Base-by-base conservation (phyloP, 108 stramenopile species). In the Fragilaria crotonensis region DNA sequence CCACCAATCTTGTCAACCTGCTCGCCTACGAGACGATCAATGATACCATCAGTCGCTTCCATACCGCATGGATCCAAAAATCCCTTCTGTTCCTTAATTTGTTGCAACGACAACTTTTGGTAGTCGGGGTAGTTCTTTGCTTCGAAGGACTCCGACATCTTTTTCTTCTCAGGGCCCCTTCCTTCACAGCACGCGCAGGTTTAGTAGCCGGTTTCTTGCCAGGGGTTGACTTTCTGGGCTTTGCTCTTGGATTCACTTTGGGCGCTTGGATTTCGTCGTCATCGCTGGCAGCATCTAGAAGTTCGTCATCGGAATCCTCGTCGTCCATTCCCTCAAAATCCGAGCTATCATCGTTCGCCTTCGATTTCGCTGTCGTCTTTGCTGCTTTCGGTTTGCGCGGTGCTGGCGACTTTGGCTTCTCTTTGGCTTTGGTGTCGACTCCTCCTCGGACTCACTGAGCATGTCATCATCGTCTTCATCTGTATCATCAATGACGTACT, bases 41-140 rank as follows among this genome's bases (percentile, higher is more conserved):
- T 72, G 26, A 89, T 83, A 51, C 73, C 87, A 68, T 89, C 79
- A 5, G 83, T 84, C 0, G 87, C 79, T 51, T 89, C 87, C 59
- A 79, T 72, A 2, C 87, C 87, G 57, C 77, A 77, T 14, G 87
- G 84, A 60, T 89, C 87, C 0, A 82, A 45, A 48, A 78, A 89
- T 25, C 59, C 49, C 9, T 67, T 23, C n/a, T 49, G 67, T 41
- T 59, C 33, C 51, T 67, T 36, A 31, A 75, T 81, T 45, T 67
- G 73, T 3, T 73, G 57, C 23, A 53, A 51, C n/a, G 74, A 72
- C 48, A 68, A 9, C 14, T 52, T 64, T 26, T 22, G 64, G 53
- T 68, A 68, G 11, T 47, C 25, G 19, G 75, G 81, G 55, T 45
- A 66, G 36, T 64, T 70, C 23, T 52, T 68, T 30, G 71, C 81